Base-by-base conservation (phyloP, 1,139 yeast species). In the Pichia sp. region DNA sequence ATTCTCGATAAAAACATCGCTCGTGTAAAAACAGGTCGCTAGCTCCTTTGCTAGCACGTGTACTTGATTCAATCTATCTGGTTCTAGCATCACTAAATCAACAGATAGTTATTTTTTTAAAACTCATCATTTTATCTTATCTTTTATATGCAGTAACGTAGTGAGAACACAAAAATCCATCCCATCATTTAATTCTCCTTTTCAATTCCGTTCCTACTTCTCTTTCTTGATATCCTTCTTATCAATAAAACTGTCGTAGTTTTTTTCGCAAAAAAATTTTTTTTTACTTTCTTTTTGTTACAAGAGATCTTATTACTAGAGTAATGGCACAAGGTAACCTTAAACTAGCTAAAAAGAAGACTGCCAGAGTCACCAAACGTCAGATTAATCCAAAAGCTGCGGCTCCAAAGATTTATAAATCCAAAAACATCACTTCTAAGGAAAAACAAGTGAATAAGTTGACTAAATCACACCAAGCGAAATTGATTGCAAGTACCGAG, bases 391-490 rank as follows among this genome's bases (percentile, higher is more conserved):
- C 92, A 32, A 80, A 77, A 62, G 78, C 79, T 44, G 85, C 85
- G 34, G 90, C 95, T 3, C 95, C 95, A 34, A 75, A 75, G 61
- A 75, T 77, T 53, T 68, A 79, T 58, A 85, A 85, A 55, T 79
- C 94, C 23, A 83, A 80, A 63, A 83, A 79, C 59, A 49, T 52
- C 11, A 66, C 72, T 44, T 66, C 66, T 8, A 65, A 68, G 47
- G 64, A 76, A 27, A 68, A 66, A 49, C 65, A 66, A 48, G 64
- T 74, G 29, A 59, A 63, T 39, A 72, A 72, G 48, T 67, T 85
- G 52, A 70, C 81, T 46, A 83, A 83, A 58, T 64, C 77, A 50
- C 90, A 80, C 40, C 52, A 47, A 36, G 52, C 56, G 2, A 52
- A 51, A 36, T 44, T 54, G 27, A 38, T 44, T 5, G 46, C 44